These are phyloP conservation scores for Oldenlandia corymbosa DNA, from an alignment of 257 asterid genomes.

Conservation along the genomic window DNA sequence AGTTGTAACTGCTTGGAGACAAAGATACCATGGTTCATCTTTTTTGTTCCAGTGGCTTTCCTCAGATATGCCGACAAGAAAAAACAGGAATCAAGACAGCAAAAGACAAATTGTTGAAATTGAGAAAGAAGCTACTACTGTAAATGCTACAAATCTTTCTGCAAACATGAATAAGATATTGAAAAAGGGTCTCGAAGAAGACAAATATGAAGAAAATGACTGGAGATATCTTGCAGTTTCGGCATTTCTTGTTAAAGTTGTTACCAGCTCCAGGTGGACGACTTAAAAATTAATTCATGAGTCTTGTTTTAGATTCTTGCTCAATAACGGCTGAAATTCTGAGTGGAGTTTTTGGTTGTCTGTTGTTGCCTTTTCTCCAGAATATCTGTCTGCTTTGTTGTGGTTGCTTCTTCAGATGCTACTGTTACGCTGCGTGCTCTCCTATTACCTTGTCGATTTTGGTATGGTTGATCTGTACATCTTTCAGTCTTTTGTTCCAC, in stretches of 20 bases:
- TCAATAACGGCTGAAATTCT: slow-evolving; percentile 3
- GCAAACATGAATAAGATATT: slow-evolving; percentile 26
- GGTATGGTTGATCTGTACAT: slow-evolving; percentile 36
- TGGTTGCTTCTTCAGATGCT: slow-evolving; percentile 93
- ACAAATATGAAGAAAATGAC: slow-evolving; percentile 68
- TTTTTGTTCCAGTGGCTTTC: slow-evolving; percentile 91
- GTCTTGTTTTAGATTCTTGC: slow-evolving; percentile 4
- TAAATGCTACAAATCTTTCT: slow-evolving; percentile 32
- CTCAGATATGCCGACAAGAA: slow-evolving; percentile 78
- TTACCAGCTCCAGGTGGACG: slow-evolving; percentile 55
- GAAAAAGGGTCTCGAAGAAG: slow-evolving; percentile 43
- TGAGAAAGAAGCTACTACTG: slow-evolving; percentile 24
- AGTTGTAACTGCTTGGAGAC: slow-evolving; percentile 94
- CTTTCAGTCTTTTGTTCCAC: not conserved
- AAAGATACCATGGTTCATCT: slow-evolving; percentile 34
- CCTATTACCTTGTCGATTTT: slow-evolving; percentile 69
- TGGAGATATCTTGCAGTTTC: slow-evolving; percentile 95
- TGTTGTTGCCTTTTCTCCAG: slow-evolving; percentile 49
- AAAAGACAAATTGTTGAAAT: slow-evolving; percentile 37
- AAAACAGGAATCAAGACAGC: slow-evolving; percentile 30
- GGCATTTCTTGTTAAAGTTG: slow-evolving; percentile 76
- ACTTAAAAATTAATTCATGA: no score
- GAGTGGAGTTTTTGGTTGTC: slow-evolving; percentile 11
- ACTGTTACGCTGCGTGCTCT: slow-evolving; percentile 87
- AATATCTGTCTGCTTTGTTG: slow-evolving; percentile 64